A percentile compares a stretch with the other conserved stretches of the same genome.
Evolutionary conservation across 2,329 filamentous ascomycete genomes (phyloP).

Genomic region (Domatiomyces globalis): DNA sequence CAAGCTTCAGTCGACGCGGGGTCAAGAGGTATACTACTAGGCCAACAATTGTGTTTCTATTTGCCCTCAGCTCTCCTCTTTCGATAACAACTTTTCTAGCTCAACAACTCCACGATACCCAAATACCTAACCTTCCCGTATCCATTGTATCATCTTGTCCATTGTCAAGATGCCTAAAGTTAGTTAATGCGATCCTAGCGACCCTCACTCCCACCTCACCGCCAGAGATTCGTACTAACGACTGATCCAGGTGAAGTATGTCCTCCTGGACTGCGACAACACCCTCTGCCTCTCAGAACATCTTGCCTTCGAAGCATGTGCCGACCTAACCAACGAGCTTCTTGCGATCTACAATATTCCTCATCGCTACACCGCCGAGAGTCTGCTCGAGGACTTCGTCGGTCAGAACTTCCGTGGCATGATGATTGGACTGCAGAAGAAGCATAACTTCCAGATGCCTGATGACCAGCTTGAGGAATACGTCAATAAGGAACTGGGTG

Average conservation of each 20-base stretch:
- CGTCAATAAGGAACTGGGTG: constrained; percentile 65
- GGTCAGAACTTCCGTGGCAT: constrained; percentile 84
- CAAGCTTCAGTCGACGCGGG: background rate
- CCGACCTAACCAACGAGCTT: constrained; percentile 80
- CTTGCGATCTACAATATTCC: constrained; percentile 51
- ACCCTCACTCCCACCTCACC: background rate
- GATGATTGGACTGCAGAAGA: constrained; percentile 59
- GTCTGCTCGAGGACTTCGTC: constrained; percentile 76
- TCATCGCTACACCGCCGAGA: constrained; percentile 61
- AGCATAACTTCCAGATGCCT: constrained; percentile 58
- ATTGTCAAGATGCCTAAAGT: background rate
- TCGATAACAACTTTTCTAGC: background rate
- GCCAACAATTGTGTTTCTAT: background rate
- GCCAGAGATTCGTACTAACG: background rate
- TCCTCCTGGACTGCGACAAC: constrained; percentile 70
- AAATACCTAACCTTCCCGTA: background rate
- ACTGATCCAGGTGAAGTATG: constrained; percentile 45
- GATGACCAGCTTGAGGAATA: constrained; percentile 59
- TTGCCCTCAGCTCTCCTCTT: background rate
- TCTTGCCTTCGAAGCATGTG: constrained; percentile 83
- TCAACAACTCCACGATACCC: background rate
- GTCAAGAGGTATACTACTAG: background rate
- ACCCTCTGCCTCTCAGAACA: constrained; percentile 87
- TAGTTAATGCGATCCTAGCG: background rate
- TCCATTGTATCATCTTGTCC: background rate